These are phyloP conservation scores for Oryza meyeriana DNA, from an alignment of 176 grass and related monocot genomes.

Conservation along the genomic window DNA sequence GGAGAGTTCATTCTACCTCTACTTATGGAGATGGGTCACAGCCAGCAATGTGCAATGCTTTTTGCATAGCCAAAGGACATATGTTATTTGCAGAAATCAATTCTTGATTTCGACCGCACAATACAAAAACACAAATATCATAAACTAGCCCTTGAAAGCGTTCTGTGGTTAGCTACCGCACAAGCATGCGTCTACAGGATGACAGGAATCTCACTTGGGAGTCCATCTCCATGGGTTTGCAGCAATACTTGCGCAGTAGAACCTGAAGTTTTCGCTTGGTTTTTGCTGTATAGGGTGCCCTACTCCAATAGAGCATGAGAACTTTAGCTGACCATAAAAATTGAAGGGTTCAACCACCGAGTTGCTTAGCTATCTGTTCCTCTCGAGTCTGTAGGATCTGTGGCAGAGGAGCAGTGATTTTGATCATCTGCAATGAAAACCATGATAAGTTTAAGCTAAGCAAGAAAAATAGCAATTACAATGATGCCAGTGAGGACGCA, in stretches of 20 bases:
- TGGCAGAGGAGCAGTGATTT: conserved; percentile 64
- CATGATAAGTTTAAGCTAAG: not conserved
- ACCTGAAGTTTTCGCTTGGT: not conserved
- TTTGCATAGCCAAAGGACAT: not conserved
- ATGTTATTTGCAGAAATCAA: not conserved
- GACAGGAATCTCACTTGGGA: not conserved
- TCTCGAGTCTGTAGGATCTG: conserved; percentile 48
- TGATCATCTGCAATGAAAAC: conserved; percentile 55
- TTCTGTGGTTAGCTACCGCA: not conserved
- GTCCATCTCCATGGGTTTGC: not conserved
- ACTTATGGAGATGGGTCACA: not conserved
- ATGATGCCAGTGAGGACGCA: conserved; percentile 13
- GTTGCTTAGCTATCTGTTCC: conserved; percentile 27
- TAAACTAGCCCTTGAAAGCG: not conserved
- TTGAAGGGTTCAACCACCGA: conserved; percentile 1
- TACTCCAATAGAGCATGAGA: not conserved
- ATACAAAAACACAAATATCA: not conserved
- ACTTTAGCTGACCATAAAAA: not conserved
- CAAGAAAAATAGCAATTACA: conserved; percentile 6
- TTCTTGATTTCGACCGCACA: not conserved
- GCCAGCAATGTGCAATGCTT: not conserved
- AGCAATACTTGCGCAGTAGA: not conserved
- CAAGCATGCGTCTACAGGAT: not conserved
- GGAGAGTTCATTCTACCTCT: not conserved
- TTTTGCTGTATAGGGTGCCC: not conserved